phyloP scores from a whole-genome alignment of 1,139 yeast species.

The Lodderomyces parapsilosis region DNA sequence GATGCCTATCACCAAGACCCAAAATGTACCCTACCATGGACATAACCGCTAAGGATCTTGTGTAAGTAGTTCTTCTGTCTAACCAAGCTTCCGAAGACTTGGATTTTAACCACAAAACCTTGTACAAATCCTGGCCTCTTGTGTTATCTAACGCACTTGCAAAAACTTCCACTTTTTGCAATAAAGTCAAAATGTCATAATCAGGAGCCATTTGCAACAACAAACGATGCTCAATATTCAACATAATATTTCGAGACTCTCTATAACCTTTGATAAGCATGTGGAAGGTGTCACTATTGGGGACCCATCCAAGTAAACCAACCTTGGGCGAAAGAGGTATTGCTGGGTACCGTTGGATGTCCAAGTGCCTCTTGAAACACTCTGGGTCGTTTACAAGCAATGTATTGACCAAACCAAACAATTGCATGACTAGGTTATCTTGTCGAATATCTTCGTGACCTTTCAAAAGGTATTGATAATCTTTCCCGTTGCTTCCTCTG shows the following conservation, averaged over 20 bases:
- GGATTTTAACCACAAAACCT: slow-evolving; percentile 94
- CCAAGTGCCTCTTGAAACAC: slow-evolving; percentile 93
- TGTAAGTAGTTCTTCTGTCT: slow-evolving; percentile 93
- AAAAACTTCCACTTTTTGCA: slow-evolving; percentile 95
- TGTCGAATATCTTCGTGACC: slow-evolving; percentile 99
- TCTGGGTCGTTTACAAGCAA: slow-evolving; percentile 87
- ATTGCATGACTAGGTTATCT: slow-evolving; percentile 96
- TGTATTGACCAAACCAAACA: slow-evolving; percentile 93
- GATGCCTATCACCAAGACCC: slow-evolving; percentile 97
- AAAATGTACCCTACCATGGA: slow-evolving; percentile 97
- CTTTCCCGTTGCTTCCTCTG: slow-evolving; percentile 89
- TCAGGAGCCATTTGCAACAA: slow-evolving; percentile 99
- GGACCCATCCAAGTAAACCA: slow-evolving; percentile 97
- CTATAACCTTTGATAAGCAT: slow-evolving; percentile 88
- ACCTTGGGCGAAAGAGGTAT: slow-evolving; percentile 95
- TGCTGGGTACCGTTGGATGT: slow-evolving; percentile 88
- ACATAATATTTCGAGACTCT: slow-evolving; percentile 82
- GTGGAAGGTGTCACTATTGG: slow-evolving; percentile 95
- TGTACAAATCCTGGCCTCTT: slow-evolving; percentile 92
- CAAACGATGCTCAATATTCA: slow-evolving; percentile 91
- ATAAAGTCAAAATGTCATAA: slow-evolving; percentile 80
- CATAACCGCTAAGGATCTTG: slow-evolving; percentile 96
- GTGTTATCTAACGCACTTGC: slow-evolving; percentile 95
- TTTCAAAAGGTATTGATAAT: slow-evolving; percentile 75
- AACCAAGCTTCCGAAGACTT: slow-evolving; percentile 97